Conservation (phyloP, 345 rosid genomes). For the Anastatica hierochuntica region DNA sequence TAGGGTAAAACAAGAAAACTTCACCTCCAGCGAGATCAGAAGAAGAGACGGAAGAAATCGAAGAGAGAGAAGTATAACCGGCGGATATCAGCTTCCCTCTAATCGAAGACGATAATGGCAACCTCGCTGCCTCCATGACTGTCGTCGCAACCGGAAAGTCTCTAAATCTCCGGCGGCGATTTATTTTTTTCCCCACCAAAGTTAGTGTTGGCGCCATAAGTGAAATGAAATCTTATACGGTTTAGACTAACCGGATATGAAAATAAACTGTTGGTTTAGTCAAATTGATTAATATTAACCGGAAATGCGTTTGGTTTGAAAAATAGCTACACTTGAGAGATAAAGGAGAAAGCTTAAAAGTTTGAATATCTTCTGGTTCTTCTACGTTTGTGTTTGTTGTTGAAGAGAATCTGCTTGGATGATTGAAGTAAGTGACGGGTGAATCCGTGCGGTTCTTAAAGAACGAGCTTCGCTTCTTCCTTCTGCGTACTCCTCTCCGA, state of each 20-base stretch:
- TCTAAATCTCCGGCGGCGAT: slow-evolving; percentile 14
- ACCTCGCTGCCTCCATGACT: slow-evolving; percentile 47
- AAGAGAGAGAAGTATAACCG: slow-evolving; percentile 51
- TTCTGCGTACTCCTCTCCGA: slow-evolving; percentile 70
- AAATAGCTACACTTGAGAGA: too few species aligned
- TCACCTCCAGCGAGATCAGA: slow-evolving; percentile 56
- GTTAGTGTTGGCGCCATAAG: slow-evolving; percentile 14
- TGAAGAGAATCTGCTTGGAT: slow-evolving; percentile 55
- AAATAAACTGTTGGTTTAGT: not conserved
- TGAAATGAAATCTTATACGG: not conserved
- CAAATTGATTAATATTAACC: not conserved
- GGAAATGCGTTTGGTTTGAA: not conserved
- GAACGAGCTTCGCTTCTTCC: slow-evolving; percentile 86
- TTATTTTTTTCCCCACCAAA: slow-evolving; percentile 3
- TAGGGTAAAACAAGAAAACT: not conserved
- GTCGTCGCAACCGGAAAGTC: too few species aligned
- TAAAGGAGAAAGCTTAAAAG: not conserved
- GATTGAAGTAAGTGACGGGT: slow-evolving; percentile 84
- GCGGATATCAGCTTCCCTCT: slow-evolving; percentile 63
- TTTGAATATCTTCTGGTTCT: not conserved
- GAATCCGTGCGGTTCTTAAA: slow-evolving; percentile 59
- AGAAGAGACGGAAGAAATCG: slow-evolving; percentile 46
- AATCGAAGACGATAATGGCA: slow-evolving; percentile 55
- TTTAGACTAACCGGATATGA: slow-evolving; percentile 1
- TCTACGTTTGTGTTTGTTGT: slow-evolving; percentile 17